phyloP scores from a whole-genome alignment of 2,329 filamentous ascomycete genomes.

The Colletotrichum incanum region DNA sequence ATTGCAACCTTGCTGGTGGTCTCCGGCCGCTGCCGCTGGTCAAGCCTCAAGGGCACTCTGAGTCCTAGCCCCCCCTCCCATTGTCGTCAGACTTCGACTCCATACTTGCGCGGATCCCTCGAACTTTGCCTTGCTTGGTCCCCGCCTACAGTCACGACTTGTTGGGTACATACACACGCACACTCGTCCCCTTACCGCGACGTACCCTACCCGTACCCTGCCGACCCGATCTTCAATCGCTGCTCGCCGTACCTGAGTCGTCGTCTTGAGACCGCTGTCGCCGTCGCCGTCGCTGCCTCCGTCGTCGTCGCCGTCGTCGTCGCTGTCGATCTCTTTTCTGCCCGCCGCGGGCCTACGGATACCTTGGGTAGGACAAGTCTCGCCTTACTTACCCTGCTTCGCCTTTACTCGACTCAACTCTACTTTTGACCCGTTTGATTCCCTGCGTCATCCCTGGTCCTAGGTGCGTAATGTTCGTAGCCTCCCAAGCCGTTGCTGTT shows the following conservation, averaged over 20 bases:
- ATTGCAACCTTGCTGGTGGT: constrained; percentile 44
- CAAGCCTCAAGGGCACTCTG: constrained; percentile 8
- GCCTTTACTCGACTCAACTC: constrained; percentile 18
- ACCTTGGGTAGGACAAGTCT: constrained; percentile 15
- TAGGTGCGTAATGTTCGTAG: constrained; percentile 33
- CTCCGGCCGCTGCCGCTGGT: constrained; percentile 26
- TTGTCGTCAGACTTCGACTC: constrained; percentile 19
- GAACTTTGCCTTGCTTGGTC: constrained; percentile 12
- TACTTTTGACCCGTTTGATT: constrained; percentile 25
- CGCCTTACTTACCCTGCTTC: background rate
- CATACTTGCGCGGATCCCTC: constrained; percentile 19
- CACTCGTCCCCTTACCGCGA: constrained; percentile 10
- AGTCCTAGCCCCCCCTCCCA: constrained; percentile 1
- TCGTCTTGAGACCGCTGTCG: constrained; percentile 7
- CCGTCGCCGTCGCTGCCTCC: constrained; percentile 16
- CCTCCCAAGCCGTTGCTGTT: constrained; percentile 24
- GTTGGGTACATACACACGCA: constrained; percentile 4
- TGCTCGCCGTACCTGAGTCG: constrained; percentile 24
- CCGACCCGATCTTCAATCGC: constrained; percentile 9
- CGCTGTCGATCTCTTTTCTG: constrained; percentile 12
- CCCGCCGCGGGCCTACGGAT: background rate
- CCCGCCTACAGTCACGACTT: background rate
- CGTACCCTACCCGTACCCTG: constrained; percentile 16
- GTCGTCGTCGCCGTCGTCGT: background rate
- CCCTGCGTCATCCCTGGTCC: constrained; percentile 23